phyloP scores from a whole-genome alignment of 495 filamentous ascomycete genomes.

The Daldinia bambusicola region DNA sequence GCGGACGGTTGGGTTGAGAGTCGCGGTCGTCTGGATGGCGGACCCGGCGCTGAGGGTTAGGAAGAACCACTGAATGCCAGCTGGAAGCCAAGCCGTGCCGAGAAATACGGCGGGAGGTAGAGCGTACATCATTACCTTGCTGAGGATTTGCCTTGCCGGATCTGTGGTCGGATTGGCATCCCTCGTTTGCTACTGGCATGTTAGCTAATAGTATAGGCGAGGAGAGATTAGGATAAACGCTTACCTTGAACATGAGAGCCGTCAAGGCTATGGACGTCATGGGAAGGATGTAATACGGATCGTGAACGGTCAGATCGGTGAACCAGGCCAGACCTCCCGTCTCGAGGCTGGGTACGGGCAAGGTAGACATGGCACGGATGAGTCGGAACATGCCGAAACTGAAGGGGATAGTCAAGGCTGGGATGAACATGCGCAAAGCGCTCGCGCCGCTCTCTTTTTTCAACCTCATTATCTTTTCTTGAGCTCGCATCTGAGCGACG shows the following conservation, averaged over 20 bases:
- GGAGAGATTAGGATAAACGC: conserved; percentile 45
- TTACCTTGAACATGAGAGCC: conserved; percentile 60
- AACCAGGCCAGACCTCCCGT: conserved; percentile 80
- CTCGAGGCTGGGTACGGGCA: conserved; percentile 84
- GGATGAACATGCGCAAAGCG: conserved; percentile 63
- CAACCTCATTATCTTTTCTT: conserved; percentile 59
- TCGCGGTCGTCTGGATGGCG: conserved; percentile 64
- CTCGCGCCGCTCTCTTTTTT: conserved; percentile 65
- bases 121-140: conserved; percentile 63
- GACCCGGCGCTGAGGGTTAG: conserved; percentile 64
- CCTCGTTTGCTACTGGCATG: conserved; percentile 45
- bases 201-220: conserved; percentile 38
- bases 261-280: conserved; percentile 52
- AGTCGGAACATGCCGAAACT: conserved; percentile 83
- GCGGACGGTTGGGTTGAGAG: conserved; percentile 63
- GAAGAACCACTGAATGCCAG: conserved; percentile 79
- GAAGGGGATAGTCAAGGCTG: conserved; percentile 72
- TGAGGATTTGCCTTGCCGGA: conserved; percentile 52
- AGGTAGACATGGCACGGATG: conserved; percentile 73
- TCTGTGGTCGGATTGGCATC: conserved; percentile 47
- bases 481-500: conserved; percentile 52
- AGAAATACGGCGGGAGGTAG: conserved; percentile 70
- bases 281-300: conserved; percentile 83
- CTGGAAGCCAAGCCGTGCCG: conserved; percentile 73
- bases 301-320: conserved; percentile 76